Evolutionary conservation across 2,329 filamentous ascomycete genomes (phyloP), one percentile per base, ranked within the genome.

Genomic region (Stachybotrys elegans): DNA sequence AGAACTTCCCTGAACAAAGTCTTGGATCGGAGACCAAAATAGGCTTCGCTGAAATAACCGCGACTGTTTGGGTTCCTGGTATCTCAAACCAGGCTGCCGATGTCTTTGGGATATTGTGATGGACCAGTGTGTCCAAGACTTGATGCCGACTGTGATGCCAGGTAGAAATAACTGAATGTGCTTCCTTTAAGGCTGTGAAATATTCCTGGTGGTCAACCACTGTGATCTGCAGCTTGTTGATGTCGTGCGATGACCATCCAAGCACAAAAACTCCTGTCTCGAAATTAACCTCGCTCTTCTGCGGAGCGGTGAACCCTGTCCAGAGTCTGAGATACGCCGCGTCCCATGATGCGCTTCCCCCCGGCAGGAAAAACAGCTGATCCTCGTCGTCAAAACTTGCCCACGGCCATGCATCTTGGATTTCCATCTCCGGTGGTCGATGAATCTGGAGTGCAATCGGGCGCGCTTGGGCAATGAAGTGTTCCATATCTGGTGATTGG

Each of bases 311-410:
- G 25, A 29, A 29, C 25, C 25, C 25, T 8, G 25, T 29, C 25
- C 25, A 29, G 25, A 29, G 25, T n/a, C 25, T 29, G 9, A 29
- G n/a, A n/a, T 8, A 29, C 9, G 25, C 25, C n/a, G 25, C 25
- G 25, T 29, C 25, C 25, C 25, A n/a, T n/a, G n/a, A 29, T 29
- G n/a, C 25, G n/a, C 25, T 29, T 8, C 25, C 25, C n/a, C 9
- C 29, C 11, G 29, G 4, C 6, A 23, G 19, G n/a, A 43, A 35
- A 17, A 37, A 43, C 14, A 43, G 27, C 4, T 19, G 14, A 27
- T 34, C 40, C 22, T 42, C 40, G 40, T 42, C 40, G 17, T 42
- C 40, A 19, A 4, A 42, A 21, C 40, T 23, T 6, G 25, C n/a
- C 20, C 40, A 20, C 8, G 27, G 27, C 40, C 40, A 42, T 9